Evolutionary conservation across 2,329 filamentous ascomycete species (phyloP), one percentile per base, ranked within the genome.

Genomic region (Penicillium nordicum): DNA sequence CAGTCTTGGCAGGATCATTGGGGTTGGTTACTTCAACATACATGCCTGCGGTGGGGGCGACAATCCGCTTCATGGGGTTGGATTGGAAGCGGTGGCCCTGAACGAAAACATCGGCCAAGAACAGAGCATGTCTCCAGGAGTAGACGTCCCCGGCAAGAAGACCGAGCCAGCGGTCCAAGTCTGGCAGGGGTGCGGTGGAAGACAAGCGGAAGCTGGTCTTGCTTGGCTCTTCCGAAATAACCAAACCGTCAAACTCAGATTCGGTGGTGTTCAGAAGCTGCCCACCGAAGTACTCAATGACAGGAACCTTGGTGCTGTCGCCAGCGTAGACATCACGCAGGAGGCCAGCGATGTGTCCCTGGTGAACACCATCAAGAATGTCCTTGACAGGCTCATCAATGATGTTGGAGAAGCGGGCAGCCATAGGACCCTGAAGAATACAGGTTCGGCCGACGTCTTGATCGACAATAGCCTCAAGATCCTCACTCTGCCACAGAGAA

Each of bases 401-500:
- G 59, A 89, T 82, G 40, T 84, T 96, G 0, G 92, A 95, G 78
- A 92, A 97, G 75, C 88, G 93, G 68, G 85, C 94, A 53, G 94
- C 89, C 78, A 92, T 92, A 5, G 94, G 94, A 18, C 94, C 95
- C 74, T 99, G 94, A 37, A 99, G 81, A 71, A 99, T 97, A 79
- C 92, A 97, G 43, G 92, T 96, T 71, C 95, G 86, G 62, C 91
- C 92, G 57, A 99, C 94, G 72, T 99, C 95, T 76, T 97, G 94
- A 65, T 83, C 93, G 59, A 97, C 92, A 56, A 99, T 92, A 52
- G 94, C 94, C 69, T 95, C 93, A 11, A 99, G 82, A 69, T 99
- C 94, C 77, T 99, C 94, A 1, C 94, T 97, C 78, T 99, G 94
- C 94, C 94, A 99, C 8, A 99, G 84, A 1, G 94, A 99, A 75